Conservation (phyloP, 2,329 filamentous ascomycete species). For the Alternaria gaisen region DNA sequence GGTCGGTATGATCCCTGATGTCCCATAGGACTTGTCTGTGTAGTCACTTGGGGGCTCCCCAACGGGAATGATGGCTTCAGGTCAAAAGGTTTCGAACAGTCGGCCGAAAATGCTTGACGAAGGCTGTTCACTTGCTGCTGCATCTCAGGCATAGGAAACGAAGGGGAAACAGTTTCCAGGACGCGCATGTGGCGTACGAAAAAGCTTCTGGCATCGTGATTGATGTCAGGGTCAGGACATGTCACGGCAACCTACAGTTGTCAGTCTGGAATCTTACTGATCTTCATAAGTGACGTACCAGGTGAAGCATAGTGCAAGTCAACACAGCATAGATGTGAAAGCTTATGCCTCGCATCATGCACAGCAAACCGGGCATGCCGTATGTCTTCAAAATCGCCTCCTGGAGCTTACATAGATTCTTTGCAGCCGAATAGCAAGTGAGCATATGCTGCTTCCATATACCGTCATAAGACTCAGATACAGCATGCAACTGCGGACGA, state of each 20-base stretch:
- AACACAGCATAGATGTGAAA: conserved; percentile 94
- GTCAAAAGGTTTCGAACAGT: conserved; percentile 84
- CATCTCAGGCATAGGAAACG: conserved; percentile 90
- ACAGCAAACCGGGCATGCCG: conserved; percentile 81
- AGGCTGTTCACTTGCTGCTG: conserved; percentile 89
- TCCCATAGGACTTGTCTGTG: conserved; percentile 68
- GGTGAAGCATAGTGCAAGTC: conserved; percentile 89
- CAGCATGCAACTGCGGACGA: conserved; percentile 79
- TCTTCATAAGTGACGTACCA: conserved; percentile 70
- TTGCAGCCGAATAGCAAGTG: conserved; percentile 84
- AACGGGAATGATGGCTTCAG: conserved; percentile 88
- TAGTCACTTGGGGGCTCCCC: conserved; percentile 75
- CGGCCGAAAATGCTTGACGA: conserved; percentile 88
- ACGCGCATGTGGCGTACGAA: conserved; percentile 95
- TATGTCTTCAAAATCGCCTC: conserved; percentile 81
- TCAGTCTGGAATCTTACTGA: conserved; percentile 18
- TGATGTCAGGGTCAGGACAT: conserved; percentile 88
- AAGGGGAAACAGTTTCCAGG: conserved; percentile 81
- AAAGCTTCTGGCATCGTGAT: conserved; percentile 83
- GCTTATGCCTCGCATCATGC: conserved; percentile 93
- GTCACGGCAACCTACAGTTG: conserved; percentile 82
- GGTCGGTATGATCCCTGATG: conserved; percentile 60
- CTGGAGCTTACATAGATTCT: conserved; percentile 83
- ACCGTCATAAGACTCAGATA: conserved; percentile 79
- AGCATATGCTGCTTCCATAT: conserved; percentile 90